Conservation (phyloP, 257 asterid species). For the Forsythia viridissima region DNA sequence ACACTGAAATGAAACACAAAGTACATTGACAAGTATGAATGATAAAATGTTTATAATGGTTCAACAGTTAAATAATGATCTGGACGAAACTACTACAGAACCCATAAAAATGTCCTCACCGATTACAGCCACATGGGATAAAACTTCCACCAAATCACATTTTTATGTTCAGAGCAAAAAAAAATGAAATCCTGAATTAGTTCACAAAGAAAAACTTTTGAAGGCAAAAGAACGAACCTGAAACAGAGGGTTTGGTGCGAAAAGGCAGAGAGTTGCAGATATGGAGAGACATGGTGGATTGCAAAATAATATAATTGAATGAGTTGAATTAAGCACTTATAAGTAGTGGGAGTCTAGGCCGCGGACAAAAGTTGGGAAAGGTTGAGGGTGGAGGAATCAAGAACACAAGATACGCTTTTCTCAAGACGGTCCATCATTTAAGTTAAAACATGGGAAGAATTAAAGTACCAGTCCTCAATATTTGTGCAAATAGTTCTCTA, state of each 20-base stretch:
- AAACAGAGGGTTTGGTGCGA: slow-evolving; percentile 25
- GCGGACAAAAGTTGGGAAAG: slow-evolving; percentile 23
- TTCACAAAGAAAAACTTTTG: background rate
- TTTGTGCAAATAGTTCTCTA: background rate
- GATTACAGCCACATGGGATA: background rate
- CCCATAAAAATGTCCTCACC: background rate
- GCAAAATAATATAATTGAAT: background rate
- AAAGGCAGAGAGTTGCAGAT: slow-evolving; percentile 14
- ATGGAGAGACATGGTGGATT: slow-evolving; percentile 32
- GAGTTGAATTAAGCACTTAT: background rate
- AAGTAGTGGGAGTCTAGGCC: background rate
- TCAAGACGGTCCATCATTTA: background rate
- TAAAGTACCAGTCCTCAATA: background rate
- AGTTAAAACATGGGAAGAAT: background rate
- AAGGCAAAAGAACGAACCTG: slow-evolving; percentile 22
- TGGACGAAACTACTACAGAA: background rate
- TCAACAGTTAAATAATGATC: background rate
- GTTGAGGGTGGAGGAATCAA: slow-evolving; percentile 22
- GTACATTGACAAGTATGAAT: slow-evolving; percentile 2
- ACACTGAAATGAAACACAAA: background rate
- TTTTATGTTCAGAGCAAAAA: background rate
- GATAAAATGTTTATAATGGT: background rate
- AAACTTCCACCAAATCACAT: background rate
- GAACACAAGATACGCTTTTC: background rate
- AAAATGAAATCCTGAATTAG: background rate